Evolutionary conservation across 2,329 filamentous ascomycete genomes (phyloP), one percentile per base, ranked within the genome.

Genomic region (Arthrobotrys megalospora): DNA sequence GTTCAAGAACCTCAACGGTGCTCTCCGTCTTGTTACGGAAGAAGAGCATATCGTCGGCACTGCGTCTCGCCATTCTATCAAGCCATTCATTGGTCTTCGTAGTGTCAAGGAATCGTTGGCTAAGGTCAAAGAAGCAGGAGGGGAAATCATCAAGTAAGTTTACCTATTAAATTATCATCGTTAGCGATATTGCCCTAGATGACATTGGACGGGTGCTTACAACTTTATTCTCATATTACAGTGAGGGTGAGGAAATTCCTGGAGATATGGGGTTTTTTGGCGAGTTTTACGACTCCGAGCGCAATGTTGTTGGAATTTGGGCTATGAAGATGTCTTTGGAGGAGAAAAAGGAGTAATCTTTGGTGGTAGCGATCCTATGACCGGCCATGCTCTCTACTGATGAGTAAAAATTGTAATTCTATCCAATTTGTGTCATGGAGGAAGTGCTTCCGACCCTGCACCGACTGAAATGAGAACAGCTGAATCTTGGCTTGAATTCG

Each of bases 221-320:
- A 28, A 45, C 41, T 3, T 8, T 16, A 6, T 16, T 47, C 19
- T 34, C n/a, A n/a, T 16, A 45, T 55, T 58, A 48, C 19, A 78
- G 75, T 60, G 19, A 32, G 6, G 75, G 75, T 2, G 45, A 53
- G 21, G 67, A 53, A 5, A 78, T 78, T 19, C 75, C 75, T n/a
- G 47, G 53, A 19, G 36, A 72, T 41, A 72, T 71, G 67, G 75
- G 75, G 1, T 78, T 52, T 28, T 47, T 6, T 47, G 75, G 24
- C 24, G 52, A 72, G 19, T 72, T 78, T 24, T 78, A 72, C 24
- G 75, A 78, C 12, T 72, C 75, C 7, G 75, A 78, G 63, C 67
- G 62, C 43, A 78, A 78, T 48, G 60, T 78, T 21, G 43, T 78
- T 36, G 75, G 75, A 34, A 50, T 78, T 16, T 78, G 67, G 67